Evolutionary conservation across 768 basidiomycete genomes (phyloP).

Genomic region (Boletus vermiculosoides): DNA sequence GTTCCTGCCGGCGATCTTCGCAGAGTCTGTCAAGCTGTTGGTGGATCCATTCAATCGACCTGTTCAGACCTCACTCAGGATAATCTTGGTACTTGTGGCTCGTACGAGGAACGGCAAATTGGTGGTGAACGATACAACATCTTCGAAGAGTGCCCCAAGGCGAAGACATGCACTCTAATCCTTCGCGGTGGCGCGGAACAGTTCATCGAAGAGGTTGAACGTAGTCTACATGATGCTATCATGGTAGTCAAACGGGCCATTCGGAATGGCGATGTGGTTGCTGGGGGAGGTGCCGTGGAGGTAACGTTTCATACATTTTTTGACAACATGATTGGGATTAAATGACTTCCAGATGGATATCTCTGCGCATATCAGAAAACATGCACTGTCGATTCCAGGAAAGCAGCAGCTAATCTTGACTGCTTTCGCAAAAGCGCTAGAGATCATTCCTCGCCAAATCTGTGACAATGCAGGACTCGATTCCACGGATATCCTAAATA

Average conservation of each 20-base stretch:
- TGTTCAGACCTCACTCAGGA: conserved; percentile 88
- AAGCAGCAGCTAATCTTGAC: conserved; percentile 92
- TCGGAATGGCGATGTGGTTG: conserved; percentile 93
- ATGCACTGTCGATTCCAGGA: conserved; percentile 90
- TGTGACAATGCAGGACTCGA: conserved; percentile 98
- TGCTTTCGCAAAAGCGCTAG: conserved; percentile 96
- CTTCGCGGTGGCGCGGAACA: conserved; percentile 97
- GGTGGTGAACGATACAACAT: conserved; percentile 96
- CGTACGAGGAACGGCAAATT: conserved; percentile 92
- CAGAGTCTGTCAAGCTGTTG: conserved; percentile 93
- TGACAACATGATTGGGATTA: not conserved
- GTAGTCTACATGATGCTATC: conserved; percentile 96
- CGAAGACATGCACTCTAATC: conserved; percentile 93
- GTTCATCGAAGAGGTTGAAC: conserved; percentile 97
- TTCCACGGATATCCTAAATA: conserved; percentile 96
- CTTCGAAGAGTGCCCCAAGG: conserved; percentile 89
- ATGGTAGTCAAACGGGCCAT: conserved; percentile 99
- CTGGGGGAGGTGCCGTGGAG: conserved; percentile 97
- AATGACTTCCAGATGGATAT: conserved; percentile 80
- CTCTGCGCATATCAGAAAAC: conserved; percentile 88
- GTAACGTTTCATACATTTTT: conserved; percentile 40
- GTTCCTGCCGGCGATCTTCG: conserved; percentile 88
- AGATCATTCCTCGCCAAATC: conserved; percentile 97
- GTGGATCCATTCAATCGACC: conserved; percentile 92
- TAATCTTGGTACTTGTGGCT: conserved; percentile 91